Evolutionary conservation across 83 land plant species (phyloP).

Genomic region (Thuja plicata): DNA sequence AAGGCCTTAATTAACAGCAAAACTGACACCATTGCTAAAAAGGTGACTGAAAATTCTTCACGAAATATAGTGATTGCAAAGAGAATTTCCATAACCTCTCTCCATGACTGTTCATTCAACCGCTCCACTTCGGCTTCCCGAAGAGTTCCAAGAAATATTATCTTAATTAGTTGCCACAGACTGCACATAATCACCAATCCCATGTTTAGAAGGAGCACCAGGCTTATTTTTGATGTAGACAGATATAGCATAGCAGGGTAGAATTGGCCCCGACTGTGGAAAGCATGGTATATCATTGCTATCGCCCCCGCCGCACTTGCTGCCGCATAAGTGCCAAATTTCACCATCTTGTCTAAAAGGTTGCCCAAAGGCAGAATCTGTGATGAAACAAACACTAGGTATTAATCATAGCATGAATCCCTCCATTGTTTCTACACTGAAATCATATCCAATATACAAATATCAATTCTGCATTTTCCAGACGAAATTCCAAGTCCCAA

Average conservation of each 20-base stretch:
- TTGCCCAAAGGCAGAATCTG: not conserved
- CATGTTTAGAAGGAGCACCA: conserved; percentile 85
- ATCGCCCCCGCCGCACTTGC: conserved; percentile 67
- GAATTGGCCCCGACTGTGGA: conserved; percentile 86
- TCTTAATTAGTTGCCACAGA: conserved; percentile 79
- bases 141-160: conserved; percentile 74
- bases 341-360: conserved; percentile 45
- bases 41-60: conserved; percentile 86
- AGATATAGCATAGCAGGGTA: conserved; percentile 92
- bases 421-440: not conserved
- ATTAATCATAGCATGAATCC: not conserved
- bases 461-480: not conserved
- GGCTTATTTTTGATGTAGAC: conserved; percentile 92
- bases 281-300: conserved; percentile 82
- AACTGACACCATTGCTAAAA: conserved; percentile 87
- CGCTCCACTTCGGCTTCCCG: conserved; percentile 98
- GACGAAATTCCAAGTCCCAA: not conserved
- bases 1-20: conserved; percentile 88
- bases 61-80: conserved; percentile 94
- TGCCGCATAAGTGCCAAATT: conserved; percentile 78
- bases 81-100: conserved; percentile 94
- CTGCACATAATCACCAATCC: conserved; percentile 85
- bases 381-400: not conserved
- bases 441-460: not conserved
- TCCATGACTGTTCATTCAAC: conserved; percentile 93